Evolutionary conservation across 345 rosid species (phyloP), one percentile per base, ranked within the genome.

Genomic region (Eucalyptus dawsonii): DNA sequence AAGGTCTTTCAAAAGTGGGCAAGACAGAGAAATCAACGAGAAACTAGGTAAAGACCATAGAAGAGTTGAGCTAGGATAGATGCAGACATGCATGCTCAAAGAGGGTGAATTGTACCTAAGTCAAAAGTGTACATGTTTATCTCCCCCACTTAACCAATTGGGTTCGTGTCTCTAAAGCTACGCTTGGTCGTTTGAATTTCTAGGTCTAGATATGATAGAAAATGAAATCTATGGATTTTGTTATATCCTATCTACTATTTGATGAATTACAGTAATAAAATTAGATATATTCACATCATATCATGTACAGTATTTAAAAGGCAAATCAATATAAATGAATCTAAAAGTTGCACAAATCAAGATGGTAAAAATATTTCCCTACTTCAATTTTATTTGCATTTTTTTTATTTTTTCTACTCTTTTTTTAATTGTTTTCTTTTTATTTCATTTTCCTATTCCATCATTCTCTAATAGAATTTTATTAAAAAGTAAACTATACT

Each of bases 241-340:
- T 49, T 13, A 49, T 49, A 49, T 49, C 6, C 50, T 49, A 49
- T 13, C 14, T 49, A 49, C 50, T 49, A 49, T 49, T 49, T 49
- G 0, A 0, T 49, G 0, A 49, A 49, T 49, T 49, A 49, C 15
- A 49, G 0, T 49, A 49, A 49, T 49, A 49, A 49, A 49, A 49
- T 49, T 49, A 0, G 0, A 49, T 51, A 51, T 16, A 51, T 50
- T 50, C 1, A 50, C 19, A 5, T 50, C 1, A 50, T 50, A 50
- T 50, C 0, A 50, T 6, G 0, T 50, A 2, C 0, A 50, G 2
- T 50, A 0, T 50, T 1, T 10, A 51, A 51, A 51, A 0, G 21
- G 8, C 54, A 0, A 0, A 51, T 51, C 4, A 51, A 3, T 51
- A 0, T 51, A 51, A 51, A 51, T 50, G 3, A 50, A 1, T 50